phyloP scores from a whole-genome alignment of 768 basidiomycete genomes.

The Macrolepiota fuliginosa region DNA sequence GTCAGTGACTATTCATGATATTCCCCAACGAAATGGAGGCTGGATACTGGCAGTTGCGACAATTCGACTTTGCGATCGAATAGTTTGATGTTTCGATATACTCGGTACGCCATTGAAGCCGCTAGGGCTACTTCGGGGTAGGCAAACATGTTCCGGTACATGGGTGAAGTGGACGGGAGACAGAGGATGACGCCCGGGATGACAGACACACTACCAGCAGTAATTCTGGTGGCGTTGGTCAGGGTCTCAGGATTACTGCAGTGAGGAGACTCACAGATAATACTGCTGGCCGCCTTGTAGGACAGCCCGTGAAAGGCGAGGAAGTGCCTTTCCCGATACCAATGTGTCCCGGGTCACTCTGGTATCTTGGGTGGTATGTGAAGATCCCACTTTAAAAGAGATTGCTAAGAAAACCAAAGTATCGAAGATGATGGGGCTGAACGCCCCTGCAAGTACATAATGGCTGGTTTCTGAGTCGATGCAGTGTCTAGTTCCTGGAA shows the following conservation, averaged over 20 bases:
- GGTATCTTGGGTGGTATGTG: constrained; percentile 13
- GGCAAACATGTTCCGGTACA: neutral
- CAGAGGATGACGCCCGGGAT: neutral
- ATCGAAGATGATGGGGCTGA: constrained; percentile 25
- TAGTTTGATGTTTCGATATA: neutral
- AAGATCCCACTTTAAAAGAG: constrained; percentile 22
- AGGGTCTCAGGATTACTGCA: no score
- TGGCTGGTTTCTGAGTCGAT: constrained; percentile 20
- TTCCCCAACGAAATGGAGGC: no score
- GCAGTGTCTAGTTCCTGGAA: constrained; percentile 31
- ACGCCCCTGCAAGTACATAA: constrained; percentile 20
- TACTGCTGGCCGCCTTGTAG: no score
- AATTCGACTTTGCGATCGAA: neutral
- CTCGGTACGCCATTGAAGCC: neutral
- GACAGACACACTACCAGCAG: neutral
- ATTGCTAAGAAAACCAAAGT: constrained; percentile 34
- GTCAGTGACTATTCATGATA: no score
- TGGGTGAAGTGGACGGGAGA: neutral
- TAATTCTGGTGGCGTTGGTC: neutral
- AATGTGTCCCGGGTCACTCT: constrained; percentile 14
- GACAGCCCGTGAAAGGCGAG: no score
- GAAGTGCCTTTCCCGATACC: constrained; percentile 18
- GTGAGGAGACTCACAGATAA: neutral
- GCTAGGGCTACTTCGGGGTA: neutral
- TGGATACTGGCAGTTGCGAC: no score